Evolutionary conservation across 2,329 filamentous ascomycete genomes (phyloP).

Genomic region (Leptographium radiaticola): DNA sequence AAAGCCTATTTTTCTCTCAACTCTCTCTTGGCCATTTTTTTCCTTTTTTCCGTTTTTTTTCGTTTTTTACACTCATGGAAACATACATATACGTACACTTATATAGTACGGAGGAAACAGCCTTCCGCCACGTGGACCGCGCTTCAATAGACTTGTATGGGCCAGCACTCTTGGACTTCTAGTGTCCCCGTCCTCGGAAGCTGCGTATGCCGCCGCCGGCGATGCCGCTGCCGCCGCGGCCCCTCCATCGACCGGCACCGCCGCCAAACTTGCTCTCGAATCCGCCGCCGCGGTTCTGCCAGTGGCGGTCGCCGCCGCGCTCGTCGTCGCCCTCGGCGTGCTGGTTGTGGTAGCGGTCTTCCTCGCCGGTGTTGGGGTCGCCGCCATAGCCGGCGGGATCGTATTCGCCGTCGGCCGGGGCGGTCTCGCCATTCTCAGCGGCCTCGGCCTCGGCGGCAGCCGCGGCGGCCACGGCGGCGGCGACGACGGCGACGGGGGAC

Average conservation of each 20-base stretch:
- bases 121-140: background rate
- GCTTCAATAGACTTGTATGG: background rate
- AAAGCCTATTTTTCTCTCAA: background rate
- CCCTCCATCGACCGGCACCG: slow-evolving; percentile 10
- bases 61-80: background rate
- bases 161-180: background rate
- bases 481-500: slow-evolving; percentile 42
- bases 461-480: slow-evolving; percentile 15
- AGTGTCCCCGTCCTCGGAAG: slow-evolving; percentile 14
- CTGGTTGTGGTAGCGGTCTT: background rate
- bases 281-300: background rate
- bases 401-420: slow-evolving; percentile 6
- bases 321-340: background rate
- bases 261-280: slow-evolving; percentile 2
- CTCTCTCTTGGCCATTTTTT: background rate
- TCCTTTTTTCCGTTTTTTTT: background rate
- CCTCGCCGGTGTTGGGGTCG: background rate
- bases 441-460: slow-evolving; percentile 18
- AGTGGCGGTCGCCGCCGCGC: background rate
- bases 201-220: slow-evolving; percentile 17
- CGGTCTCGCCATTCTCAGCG: slow-evolving; percentile 26
- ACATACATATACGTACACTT: background rate
- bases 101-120: background rate
- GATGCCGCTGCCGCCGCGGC: slow-evolving; percentile 17
- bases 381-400: background rate